Evolutionary conservation across 768 basidiomycete genomes (phyloP).

Genomic region (Tricholoma flavovirens): DNA sequence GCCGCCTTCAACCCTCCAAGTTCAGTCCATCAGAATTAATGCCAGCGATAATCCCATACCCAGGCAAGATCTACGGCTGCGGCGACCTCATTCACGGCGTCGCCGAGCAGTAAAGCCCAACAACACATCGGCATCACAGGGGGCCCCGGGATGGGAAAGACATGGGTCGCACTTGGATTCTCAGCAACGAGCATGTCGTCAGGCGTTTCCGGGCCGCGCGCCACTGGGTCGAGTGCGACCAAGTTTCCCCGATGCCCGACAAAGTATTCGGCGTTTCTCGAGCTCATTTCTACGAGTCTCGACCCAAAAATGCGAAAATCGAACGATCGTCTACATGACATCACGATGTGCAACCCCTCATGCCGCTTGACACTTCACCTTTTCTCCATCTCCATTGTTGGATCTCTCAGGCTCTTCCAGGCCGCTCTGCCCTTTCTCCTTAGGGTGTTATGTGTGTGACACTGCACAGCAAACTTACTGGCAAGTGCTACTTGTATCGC

Average conservation of each 20-base stretch:
- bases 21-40: too few relatives aligned
- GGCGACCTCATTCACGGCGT: not conserved
- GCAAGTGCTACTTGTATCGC: too few relatives aligned
- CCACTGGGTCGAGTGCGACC: not conserved
- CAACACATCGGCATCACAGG: not conserved
- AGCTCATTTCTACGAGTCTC: not conserved
- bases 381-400: too few relatives aligned
- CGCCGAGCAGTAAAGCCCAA: not conserved
- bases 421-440: too few relatives aligned
- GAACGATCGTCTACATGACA: not conserved
- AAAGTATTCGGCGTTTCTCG: not conserved
- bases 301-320: not conserved
- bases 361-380: too few relatives aligned
- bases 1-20: too few relatives aligned
- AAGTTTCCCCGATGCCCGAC: not conserved
- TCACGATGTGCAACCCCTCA: too few relatives aligned
- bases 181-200: not conserved
- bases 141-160: not conserved
- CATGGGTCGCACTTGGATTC: not conserved
- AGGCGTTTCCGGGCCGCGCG: not conserved
- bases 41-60: too few relatives aligned
- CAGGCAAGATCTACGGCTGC: not conserved
- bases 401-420: too few relatives aligned
- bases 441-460: too few relatives aligned
- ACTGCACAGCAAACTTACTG: too few relatives aligned